Conservation (phyloP, 495 filamentous ascomycete species). For the Pyronema domesticum region DNA sequence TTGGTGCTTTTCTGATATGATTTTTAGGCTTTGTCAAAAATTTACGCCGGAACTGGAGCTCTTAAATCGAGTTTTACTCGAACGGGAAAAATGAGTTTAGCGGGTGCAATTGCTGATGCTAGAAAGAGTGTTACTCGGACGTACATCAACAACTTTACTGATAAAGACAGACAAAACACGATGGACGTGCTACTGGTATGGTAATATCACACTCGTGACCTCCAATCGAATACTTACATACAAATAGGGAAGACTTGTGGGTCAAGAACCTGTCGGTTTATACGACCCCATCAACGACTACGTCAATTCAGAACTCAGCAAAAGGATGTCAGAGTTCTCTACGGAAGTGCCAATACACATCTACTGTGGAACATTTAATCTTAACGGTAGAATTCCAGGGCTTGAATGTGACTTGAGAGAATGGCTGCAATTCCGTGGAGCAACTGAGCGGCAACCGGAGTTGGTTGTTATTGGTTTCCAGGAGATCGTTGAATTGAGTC, state of each 20-base stretch:
- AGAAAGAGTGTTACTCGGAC: slow-evolving; percentile 83
- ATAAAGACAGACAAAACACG: slow-evolving; percentile 81
- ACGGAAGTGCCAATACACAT: slow-evolving; percentile 38
- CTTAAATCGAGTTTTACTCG: slow-evolving; percentile 93
- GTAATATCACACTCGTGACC: neutral
- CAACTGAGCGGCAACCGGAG: slow-evolving; percentile 42
- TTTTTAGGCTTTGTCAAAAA: slow-evolving; percentile 52
- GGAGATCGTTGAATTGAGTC: slow-evolving; percentile 90
- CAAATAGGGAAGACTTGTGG: slow-evolving; percentile 50
- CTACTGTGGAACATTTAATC: slow-evolving; percentile 82
- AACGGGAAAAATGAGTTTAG: slow-evolving; percentile 86
- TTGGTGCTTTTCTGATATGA: neutral
- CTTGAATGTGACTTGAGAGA: slow-evolving; percentile 60
- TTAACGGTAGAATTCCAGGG: slow-evolving; percentile 68
- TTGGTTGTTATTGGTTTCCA: slow-evolving; percentile 87
- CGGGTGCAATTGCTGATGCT: slow-evolving; percentile 84
- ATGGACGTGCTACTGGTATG: slow-evolving; percentile 64
- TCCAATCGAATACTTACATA: neutral
- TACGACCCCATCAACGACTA: slow-evolving; percentile 90
- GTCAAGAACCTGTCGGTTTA: slow-evolving; percentile 65
- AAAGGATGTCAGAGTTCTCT: slow-evolving; percentile 38
- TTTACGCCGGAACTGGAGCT: slow-evolving; percentile 92
- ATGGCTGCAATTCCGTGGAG: slow-evolving; percentile 54
- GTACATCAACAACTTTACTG: slow-evolving; percentile 93
- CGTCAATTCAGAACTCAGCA: slow-evolving; percentile 55